A percentile compares a stretch with the other conserved stretches of the same genome.
phyloP scores from a whole-genome alignment of 352 stramenopile species.

The Globisporangium cystogenes region DNA sequence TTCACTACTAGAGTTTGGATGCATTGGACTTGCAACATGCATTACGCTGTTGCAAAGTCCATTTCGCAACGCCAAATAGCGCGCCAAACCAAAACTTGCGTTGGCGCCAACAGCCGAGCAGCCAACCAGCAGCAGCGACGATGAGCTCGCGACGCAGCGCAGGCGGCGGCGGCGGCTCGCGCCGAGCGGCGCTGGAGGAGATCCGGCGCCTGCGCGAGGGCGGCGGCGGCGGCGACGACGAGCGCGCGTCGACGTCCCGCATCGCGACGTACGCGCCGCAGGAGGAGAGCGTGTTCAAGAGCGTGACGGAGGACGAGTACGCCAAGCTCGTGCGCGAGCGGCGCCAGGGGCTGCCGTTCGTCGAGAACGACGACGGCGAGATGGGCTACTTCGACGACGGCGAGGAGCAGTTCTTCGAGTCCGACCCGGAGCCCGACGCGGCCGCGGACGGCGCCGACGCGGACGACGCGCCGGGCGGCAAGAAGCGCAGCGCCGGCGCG shows the following conservation, averaged over 20 bases:
- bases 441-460: conserved; percentile 32
- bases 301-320: conserved; percentile 83
- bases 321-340: conserved; percentile 78
- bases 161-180: conserved; percentile 27
- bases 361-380: conserved; percentile 74
- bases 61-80: not conserved
- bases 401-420: conserved; percentile 88
- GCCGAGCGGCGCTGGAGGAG: conserved; percentile 62
- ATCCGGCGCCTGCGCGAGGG: conserved; percentile 69
- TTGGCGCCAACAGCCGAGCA: not conserved
- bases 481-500: conserved; percentile 72
- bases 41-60: not conserved
- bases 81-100: not conserved
- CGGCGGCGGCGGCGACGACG: not conserved
- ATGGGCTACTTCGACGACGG: conserved; percentile 88
- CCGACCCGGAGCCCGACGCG: conserved; percentile 55
- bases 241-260: conserved; percentile 22
- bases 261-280: conserved; percentile 70
- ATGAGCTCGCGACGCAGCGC: conserved; percentile 61
- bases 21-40: not conserved
- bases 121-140: not conserved
- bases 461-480: conserved; percentile 26
- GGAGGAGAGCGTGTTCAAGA: conserved; percentile 81
- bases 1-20: not conserved
- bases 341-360: conserved; percentile 70